A percentile compares a stretch with the other conserved stretches of the same genome.
Conservation (phyloP, 2,329 filamentous ascomycete species). For the Colletotrichum sp. region DNA sequence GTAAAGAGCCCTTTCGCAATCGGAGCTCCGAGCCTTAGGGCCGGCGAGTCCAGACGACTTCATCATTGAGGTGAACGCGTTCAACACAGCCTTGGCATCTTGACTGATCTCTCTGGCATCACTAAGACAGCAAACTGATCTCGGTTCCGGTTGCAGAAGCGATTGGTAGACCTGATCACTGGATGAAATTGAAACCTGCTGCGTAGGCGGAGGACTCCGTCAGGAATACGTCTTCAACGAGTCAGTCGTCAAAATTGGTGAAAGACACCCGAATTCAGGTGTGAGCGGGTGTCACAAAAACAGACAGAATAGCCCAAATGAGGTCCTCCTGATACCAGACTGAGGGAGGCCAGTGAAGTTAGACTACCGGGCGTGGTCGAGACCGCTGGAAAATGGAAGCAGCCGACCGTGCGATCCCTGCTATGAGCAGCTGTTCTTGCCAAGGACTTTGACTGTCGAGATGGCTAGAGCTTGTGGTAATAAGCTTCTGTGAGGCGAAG, state of each 20-base stretch:
- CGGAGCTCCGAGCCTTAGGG: neutral
- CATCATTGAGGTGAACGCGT: neutral
- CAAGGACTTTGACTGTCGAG: neutral
- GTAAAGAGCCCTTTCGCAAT: too few relatives aligned
- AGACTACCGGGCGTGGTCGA: neutral
- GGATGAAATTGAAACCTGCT: neutral
- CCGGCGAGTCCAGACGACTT: neutral
- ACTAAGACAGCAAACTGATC: neutral
- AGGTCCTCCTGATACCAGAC: neutral
- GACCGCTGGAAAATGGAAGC: neutral
- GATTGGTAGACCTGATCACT: neutral
- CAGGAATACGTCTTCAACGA: neutral
- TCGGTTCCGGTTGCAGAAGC: constrained; percentile 3
- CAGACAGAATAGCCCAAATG: neutral
- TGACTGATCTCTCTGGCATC: neutral
- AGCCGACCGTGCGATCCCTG: neutral
- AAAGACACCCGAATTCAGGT: neutral
- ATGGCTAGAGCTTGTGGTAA: neutral
- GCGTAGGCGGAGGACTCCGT: neutral
- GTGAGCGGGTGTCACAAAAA: neutral
- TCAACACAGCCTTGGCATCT: neutral
- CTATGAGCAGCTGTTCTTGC: neutral
- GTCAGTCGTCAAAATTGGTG: neutral
- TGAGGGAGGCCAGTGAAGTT: neutral
- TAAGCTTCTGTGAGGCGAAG: neutral